Conservation (phyloP, 2,329 filamentous ascomycete species). For the Cytospora chrysosperma region DNA sequence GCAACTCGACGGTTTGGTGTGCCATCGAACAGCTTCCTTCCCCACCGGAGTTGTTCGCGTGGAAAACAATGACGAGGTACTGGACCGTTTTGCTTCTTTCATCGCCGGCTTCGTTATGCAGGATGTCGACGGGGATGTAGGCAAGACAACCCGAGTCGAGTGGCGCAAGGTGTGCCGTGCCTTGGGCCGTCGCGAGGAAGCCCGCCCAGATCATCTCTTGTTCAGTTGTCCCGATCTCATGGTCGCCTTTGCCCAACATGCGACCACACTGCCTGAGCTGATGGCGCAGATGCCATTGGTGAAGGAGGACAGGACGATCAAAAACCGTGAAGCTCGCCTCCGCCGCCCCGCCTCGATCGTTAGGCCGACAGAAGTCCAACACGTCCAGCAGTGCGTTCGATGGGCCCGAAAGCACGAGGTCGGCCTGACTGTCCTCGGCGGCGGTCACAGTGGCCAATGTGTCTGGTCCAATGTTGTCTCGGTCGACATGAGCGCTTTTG, state of each 20-base stretch:
- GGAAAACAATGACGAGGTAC: slow-evolving; percentile 40
- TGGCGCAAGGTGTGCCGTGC: slow-evolving; percentile 55
- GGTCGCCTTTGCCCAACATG: slow-evolving; percentile 48
- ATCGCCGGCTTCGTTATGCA: slow-evolving; percentile 45
- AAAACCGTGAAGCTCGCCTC: slow-evolving; percentile 51
- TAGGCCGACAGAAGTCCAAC: slow-evolving; percentile 44
- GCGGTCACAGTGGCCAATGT: slow-evolving; percentile 61
- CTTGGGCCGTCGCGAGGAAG: slow-evolving; percentile 41
- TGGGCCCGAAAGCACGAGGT: slow-evolving; percentile 52
- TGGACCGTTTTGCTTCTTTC: slow-evolving; percentile 55
- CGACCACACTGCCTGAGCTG: slow-evolving; percentile 44
- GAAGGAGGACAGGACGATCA: slow-evolving; percentile 37
- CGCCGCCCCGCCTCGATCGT: slow-evolving; percentile 44
- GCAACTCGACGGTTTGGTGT: slow-evolving; percentile 48
- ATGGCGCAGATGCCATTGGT: slow-evolving; percentile 39
- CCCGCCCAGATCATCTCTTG: slow-evolving; percentile 38
- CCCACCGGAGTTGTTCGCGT: slow-evolving; percentile 46
- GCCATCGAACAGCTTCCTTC: slow-evolving; percentile 46
- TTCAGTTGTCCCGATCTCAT: slow-evolving; percentile 53
- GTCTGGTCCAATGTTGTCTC: slow-evolving; percentile 50
- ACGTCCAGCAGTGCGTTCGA: slow-evolving; percentile 54
- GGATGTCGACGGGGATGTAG: slow-evolving; percentile 31
- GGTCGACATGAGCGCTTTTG: slow-evolving; percentile 59
- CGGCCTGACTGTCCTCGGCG: slow-evolving; percentile 52
- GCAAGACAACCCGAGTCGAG: slow-evolving; percentile 35